Conservation (phyloP, 2,329 filamentous ascomycete species). For the Clarireedia homoeocarpa region DNA sequence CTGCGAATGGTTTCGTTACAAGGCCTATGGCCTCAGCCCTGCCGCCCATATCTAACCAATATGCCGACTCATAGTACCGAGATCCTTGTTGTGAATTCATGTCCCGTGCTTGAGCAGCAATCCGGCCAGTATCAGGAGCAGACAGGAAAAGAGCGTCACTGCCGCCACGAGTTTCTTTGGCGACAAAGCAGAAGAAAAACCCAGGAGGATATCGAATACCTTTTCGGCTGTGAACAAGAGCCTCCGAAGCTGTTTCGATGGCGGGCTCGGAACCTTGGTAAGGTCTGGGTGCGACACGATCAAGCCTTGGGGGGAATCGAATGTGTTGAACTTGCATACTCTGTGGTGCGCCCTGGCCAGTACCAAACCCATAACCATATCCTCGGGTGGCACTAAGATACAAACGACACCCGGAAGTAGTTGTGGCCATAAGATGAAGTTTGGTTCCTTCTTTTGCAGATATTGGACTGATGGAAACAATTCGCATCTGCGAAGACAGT, state of each 20-base stretch:
- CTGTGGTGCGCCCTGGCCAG: slow-evolving; percentile 60
- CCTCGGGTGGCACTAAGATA: slow-evolving; percentile 80
- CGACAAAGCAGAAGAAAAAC: slow-evolving; percentile 81
- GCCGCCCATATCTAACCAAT: slow-evolving; percentile 69
- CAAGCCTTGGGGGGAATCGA: slow-evolving; percentile 69
- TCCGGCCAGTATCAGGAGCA: slow-evolving; percentile 80
- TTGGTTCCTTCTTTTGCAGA: slow-evolving; percentile 70
- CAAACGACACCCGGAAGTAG: slow-evolving; percentile 81
- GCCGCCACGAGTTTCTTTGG: slow-evolving; percentile 49
- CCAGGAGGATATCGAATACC: slow-evolving; percentile 70
- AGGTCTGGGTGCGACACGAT: slow-evolving; percentile 22
- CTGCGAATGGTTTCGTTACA: slow-evolving; percentile 64
- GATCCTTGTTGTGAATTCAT: slow-evolving; percentile 20
- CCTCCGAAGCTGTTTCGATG: slow-evolving; percentile 36
- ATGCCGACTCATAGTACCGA: slow-evolving; percentile 67
- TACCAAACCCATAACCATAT: slow-evolving; percentile 57
- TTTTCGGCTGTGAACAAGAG: slow-evolving; percentile 41
- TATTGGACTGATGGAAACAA: slow-evolving; percentile 83
- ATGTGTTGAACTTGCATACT: slow-evolving; percentile 98
- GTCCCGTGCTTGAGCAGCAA: slow-evolving; percentile 49
- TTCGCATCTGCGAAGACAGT: slow-evolving; percentile 59
- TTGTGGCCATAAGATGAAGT: slow-evolving; percentile 83
- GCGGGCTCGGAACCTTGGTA: slow-evolving; percentile 18
- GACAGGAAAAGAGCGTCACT: slow-evolving; percentile 72
- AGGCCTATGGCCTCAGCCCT: slow-evolving; percentile 72